Percentiles rank a stretch among this genome's conserved stretches.
phyloP scores from a whole-genome alignment of 2,329 filamentous ascomycete genomes.

The Hymenoscyphus occultus region DNA sequence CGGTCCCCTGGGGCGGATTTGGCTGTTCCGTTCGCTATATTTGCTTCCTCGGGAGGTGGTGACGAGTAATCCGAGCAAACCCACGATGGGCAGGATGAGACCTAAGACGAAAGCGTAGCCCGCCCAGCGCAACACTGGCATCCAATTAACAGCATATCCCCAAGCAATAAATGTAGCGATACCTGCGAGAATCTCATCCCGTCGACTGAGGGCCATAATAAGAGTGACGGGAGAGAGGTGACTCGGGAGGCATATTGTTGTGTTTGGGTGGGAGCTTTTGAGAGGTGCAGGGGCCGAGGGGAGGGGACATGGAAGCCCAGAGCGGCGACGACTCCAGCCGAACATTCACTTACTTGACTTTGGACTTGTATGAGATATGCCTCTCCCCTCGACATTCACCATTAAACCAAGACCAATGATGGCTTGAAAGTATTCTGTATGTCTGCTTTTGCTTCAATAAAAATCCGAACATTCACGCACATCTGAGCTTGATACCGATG shows the following conservation, averaged over 20 bases:
- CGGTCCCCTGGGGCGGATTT: constrained; percentile 44
- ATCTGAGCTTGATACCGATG: not conserved
- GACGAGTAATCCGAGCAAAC: constrained; percentile 56
- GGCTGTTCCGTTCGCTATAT: constrained; percentile 42
- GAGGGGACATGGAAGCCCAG: not conserved
- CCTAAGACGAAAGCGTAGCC: constrained; percentile 81
- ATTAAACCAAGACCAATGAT: not conserved
- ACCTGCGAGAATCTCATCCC: constrained; percentile 67
- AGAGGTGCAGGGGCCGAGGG: constrained; percentile 3
- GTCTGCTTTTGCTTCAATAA: not conserved
- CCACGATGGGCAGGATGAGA: constrained; percentile 51
- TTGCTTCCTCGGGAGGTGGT: constrained; percentile 56
- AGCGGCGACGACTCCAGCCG: not conserved
- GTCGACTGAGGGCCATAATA: constrained; percentile 68
- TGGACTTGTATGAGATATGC: not conserved
- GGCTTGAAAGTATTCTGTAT: not conserved
- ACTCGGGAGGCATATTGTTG: constrained; percentile 31
- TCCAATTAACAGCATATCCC: constrained; percentile 80
- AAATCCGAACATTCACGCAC: not conserved
- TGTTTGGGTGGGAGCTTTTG: constrained; percentile 14
- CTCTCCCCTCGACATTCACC: not conserved
- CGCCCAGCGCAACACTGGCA: constrained; percentile 78
- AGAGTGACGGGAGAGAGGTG: constrained; percentile 29
- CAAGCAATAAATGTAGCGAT: constrained; percentile 77
- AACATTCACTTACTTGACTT: constrained; percentile 2